Evolutionary conservation across 805 yeast genomes (phyloP), one percentile per base, ranked within the genome.

Genomic region (Danielia reshetovae): DNA sequence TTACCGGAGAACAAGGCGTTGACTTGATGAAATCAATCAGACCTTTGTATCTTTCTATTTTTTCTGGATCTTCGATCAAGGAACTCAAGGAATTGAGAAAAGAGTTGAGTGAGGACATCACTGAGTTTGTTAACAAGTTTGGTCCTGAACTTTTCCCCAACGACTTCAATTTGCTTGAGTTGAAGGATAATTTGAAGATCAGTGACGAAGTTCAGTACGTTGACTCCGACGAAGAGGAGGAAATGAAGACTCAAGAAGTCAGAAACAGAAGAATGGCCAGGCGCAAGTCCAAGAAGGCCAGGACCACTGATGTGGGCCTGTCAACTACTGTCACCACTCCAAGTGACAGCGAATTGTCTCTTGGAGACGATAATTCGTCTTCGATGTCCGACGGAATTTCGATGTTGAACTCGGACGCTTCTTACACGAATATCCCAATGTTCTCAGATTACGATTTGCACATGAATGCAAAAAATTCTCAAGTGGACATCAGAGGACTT

Each of bases 1-100:
- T 86, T 18, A 78, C 87, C 38, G 97, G 98, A 35, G 98, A 93
- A 54, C 83, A 80, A 40, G 98, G 98, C 23, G 73, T 86, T 79
- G 97, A 90, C 55, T 71, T 85, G 30, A 74, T 83, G 56, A 87
- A 87, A 54, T 81, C 94, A 3, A 63, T 90, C 36, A 74, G 88
- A 45, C 96, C 97, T 1, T 62, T 90, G 27, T 83, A 82, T 60
- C 57, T 82, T 18, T 76, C 85, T 3, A 56, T 84, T 13, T 74
- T 73, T 8, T 69, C 77, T 16, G 81, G 83, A 26, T 61, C 72
- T 13, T 74, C 79, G 1, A 64, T 82, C 32, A 55, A 58, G 27
- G 74, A 79, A 38, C 65, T 93, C 46, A 79, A 85, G 48, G 60
- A 65, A 18, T 69, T 75, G 32, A 71, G 97, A 43, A 63, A 65